A percentile compares a stretch with the other conserved stretches of the same genome.
phyloP scores from a whole-genome alignment of 2,329 filamentous ascomycete genomes.

The Pezicula carpinea region DNA sequence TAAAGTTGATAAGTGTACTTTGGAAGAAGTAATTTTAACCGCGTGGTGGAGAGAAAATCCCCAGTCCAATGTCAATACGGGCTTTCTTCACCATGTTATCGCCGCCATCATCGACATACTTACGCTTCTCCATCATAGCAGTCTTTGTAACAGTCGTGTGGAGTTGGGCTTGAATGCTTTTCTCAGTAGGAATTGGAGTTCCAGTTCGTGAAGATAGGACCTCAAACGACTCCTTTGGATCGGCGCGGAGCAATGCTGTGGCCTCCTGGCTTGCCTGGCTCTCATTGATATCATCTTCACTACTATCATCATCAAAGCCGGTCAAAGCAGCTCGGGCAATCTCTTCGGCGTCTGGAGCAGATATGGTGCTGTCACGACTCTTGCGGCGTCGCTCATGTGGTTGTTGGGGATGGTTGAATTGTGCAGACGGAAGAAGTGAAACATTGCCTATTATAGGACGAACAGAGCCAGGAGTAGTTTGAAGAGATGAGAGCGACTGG shows the following conservation, averaged over 20 bases:
- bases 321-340: constrained; percentile 45
- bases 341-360: constrained; percentile 54
- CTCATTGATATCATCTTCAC: constrained; percentile 56
- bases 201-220: constrained; percentile 23
- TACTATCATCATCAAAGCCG: constrained; percentile 38
- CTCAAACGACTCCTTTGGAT: constrained; percentile 35
- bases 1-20: no score
- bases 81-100: background rate
- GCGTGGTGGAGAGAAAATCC: background rate
- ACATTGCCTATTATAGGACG: constrained; percentile 39
- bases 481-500: constrained; percentile 81
- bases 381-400: constrained; percentile 54
- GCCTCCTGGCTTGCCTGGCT: constrained; percentile 77
- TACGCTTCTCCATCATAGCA: background rate
- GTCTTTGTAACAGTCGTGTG: background rate
- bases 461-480: constrained; percentile 63
- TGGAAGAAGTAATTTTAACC: no score
- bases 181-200: constrained; percentile 33
- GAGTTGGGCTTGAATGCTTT: background rate
- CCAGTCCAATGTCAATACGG: background rate
- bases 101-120: background rate
- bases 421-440: constrained; percentile 55
- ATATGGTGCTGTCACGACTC: constrained; percentile 84
- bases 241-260: constrained; percentile 66
- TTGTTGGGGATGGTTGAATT: constrained; percentile 36